Evolutionary conservation across 768 basidiomycete genomes (phyloP).

Genomic region (Pisolithus microcarpus): DNA sequence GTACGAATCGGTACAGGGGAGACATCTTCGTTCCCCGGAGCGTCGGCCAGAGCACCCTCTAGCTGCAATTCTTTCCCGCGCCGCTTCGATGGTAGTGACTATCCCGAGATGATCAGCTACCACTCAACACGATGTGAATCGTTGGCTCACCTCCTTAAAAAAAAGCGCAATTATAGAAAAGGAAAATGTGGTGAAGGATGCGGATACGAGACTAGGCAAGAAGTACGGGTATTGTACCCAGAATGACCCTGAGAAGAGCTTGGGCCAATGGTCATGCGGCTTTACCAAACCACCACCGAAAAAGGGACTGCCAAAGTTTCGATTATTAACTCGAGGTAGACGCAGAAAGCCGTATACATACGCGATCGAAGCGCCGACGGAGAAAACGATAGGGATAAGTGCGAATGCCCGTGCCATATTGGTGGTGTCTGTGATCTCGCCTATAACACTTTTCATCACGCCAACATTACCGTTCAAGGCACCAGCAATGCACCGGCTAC

Average conservation of each 20-base stretch:
- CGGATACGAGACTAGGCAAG: constrained; percentile 26
- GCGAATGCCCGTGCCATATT: constrained; percentile 31
- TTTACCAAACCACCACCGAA: constrained; percentile 51
- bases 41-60: constrained; percentile 1
- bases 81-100: constrained; percentile 23
- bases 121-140: neutral
- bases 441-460: constrained; percentile 68
- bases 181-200: constrained; percentile 6
- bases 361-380: constrained; percentile 25
- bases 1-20: constrained; percentile 26
- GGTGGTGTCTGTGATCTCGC: constrained; percentile 44
- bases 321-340: too few species aligned
- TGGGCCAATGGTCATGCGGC: constrained; percentile 50
- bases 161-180: constrained; percentile 17
- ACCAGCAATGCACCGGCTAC: constrained; percentile 30
- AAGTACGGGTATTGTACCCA: constrained; percentile 33
- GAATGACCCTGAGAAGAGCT: constrained; percentile 35
- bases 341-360: constrained; percentile 4
- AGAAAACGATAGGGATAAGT: constrained; percentile 24
- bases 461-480: constrained; percentile 35
- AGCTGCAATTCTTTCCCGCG: neutral
- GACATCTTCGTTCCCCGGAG: neutral
- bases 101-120: neutral
- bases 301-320: constrained; percentile 36
- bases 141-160: constrained; percentile 23